Conservation (phyloP, 441 rosid species). For the Macaranga tanarius region DNA sequence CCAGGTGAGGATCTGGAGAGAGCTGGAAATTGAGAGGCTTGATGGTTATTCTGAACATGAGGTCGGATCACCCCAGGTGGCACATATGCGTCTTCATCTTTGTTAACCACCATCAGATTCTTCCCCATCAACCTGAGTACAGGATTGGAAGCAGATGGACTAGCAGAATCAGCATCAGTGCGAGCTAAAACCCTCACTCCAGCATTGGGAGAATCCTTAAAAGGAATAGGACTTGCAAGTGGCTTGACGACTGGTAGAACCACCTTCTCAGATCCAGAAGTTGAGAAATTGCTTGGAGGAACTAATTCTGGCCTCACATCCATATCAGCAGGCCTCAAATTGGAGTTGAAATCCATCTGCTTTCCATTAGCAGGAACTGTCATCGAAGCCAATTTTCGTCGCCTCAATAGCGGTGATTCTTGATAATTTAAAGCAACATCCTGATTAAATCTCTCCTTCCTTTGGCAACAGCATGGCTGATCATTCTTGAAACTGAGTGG, state of each 20-base stretch:
- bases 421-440: constrained; percentile 44
- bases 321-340: constrained; percentile 24
- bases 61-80: constrained; percentile 38
- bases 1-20: constrained; percentile 30
- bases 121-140: constrained; percentile 94
- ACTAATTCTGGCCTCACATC: constrained; percentile 39
- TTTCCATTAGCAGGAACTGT: constrained; percentile 35
- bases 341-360: constrained; percentile 29
- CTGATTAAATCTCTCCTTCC: constrained; percentile 60
- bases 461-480: constrained; percentile 85
- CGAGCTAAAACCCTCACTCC: constrained; percentile 36
- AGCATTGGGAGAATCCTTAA: constrained; percentile 42
- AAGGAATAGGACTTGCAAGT: constrained; percentile 30
- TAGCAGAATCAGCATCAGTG: constrained; percentile 36
- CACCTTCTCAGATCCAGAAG: constrained; percentile 37
- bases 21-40: constrained; percentile 34
- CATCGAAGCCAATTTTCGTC: constrained; percentile 49
- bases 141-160: constrained; percentile 74
- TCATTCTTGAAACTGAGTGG: constrained; percentile 47
- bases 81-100: constrained; percentile 52
- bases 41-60: constrained; percentile 27
- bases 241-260: constrained; percentile 31
- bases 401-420: constrained; percentile 55
- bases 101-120: constrained; percentile 80
- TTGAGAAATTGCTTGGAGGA: constrained; percentile 31